Evolutionary conservation across 2,329 filamentous ascomycete genomes (phyloP).

Genomic region (Hypoxylon sp.): DNA sequence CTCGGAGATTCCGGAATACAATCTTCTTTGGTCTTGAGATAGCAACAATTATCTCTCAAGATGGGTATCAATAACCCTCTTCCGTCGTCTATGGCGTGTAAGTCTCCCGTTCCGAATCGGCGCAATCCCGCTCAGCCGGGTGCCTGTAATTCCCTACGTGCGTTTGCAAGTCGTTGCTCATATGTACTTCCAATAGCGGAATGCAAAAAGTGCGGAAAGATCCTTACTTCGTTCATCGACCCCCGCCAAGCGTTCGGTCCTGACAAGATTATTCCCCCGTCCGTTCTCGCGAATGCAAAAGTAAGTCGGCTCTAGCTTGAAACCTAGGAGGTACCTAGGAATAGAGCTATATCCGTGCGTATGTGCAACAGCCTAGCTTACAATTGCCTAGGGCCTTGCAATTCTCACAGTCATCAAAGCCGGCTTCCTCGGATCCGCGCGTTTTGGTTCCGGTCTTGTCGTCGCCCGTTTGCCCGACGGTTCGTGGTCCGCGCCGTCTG

Average conservation of each 20-base stretch:
- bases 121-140: constrained; percentile 10
- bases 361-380: constrained; percentile 21
- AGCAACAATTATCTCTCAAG: constrained; percentile 41
- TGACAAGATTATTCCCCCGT: constrained; percentile 96
- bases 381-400: constrained; percentile 75
- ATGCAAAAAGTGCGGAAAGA: constrained; percentile 97
- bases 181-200: constrained; percentile 78
- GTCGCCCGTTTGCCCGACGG: constrained; percentile 84
- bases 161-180: constrained; percentile 33
- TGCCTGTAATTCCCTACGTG: constrained; percentile 26
- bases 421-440: constrained; percentile 85
- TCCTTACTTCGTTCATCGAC: constrained; percentile 94
- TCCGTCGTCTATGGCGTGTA: constrained; percentile 77
- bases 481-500: constrained; percentile 84
- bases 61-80: constrained; percentile 79
- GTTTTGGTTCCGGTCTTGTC: constrained; percentile 86
- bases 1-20: constrained; percentile 34
- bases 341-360: constrained; percentile 24
- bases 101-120: constrained; percentile 55
- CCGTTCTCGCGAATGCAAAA: constrained; percentile 92
- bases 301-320: constrained; percentile 59
- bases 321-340: background rate
- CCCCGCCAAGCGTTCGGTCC: constrained; percentile 93
- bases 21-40: constrained; percentile 10
- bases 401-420: constrained; percentile 90